Percentiles rank a stretch among this genome's conserved stretches.
phyloP scores from a whole-genome alignment of 441 rosid species.

The Syzygium syzygioides region DNA sequence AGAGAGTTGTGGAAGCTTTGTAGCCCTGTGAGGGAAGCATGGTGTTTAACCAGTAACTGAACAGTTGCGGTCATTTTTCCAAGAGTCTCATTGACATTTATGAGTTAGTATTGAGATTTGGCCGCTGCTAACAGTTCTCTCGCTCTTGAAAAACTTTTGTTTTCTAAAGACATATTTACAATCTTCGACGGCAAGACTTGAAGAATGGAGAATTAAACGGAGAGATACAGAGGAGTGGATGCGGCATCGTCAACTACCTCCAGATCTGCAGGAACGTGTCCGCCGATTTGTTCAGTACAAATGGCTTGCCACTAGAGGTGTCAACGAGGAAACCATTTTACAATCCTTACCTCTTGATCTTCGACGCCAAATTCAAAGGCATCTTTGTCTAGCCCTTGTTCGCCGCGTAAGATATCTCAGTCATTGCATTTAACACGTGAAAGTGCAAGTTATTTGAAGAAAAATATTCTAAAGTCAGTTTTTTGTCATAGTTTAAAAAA shows the following conservation, averaged over 20 bases:
- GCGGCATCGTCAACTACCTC: slow-evolving; percentile 83
- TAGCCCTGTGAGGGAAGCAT: not conserved
- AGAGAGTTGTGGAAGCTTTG: not conserved
- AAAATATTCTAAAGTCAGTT: not conserved
- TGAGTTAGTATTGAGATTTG: not conserved
- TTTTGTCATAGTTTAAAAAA: not conserved
- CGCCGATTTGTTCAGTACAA: slow-evolving; percentile 79
- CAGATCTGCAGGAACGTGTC: slow-evolving; percentile 68
- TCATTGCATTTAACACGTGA: not conserved
- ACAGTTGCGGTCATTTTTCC: not conserved
- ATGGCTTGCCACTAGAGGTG: slow-evolving; percentile 83
- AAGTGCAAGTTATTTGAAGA: not conserved
- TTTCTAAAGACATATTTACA: slow-evolving; percentile 60
- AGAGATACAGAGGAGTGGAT: slow-evolving; percentile 97
- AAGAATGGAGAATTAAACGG: slow-evolving; percentile 78
- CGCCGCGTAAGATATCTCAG: slow-evolving; percentile 53
- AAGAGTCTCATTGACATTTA: not conserved
- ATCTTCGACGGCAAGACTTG: slow-evolving; percentile 74
- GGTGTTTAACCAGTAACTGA: not conserved
- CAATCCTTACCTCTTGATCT: slow-evolving; percentile 65
- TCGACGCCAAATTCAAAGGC: slow-evolving; percentile 69
- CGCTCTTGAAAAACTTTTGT: not conserved
- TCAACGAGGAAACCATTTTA: slow-evolving; percentile 73
- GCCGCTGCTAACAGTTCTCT: not conserved
- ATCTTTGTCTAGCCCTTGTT: slow-evolving; percentile 80